Percentiles rank a stretch among this genome's conserved stretches.
Evolutionary conservation across 106 monocot genomes (phyloP).

Genomic region (Dendrobium chrysotoxum): DNA sequence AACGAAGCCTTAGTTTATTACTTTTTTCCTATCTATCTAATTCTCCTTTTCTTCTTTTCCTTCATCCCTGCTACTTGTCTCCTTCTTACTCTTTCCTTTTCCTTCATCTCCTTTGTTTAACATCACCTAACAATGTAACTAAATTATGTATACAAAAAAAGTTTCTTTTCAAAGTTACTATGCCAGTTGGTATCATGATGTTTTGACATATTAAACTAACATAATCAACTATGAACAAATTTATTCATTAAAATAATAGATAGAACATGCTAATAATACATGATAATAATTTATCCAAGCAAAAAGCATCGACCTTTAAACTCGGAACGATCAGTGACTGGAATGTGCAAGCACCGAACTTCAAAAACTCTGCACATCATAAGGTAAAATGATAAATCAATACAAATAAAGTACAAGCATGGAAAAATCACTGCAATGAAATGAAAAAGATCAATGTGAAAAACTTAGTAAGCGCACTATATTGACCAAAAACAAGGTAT

Average conservation of each 20-base stretch:
- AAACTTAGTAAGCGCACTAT: neutral
- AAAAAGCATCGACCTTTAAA: conserved; percentile 2
- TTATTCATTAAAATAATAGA: neutral
- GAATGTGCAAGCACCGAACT: conserved; percentile 13
- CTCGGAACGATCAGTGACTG: neutral
- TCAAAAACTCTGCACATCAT: conserved; percentile 12
- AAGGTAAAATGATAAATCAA: neutral
- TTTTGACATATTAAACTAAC: neutral
- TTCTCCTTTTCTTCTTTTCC: neutral
- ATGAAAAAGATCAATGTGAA: neutral
- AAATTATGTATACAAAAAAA: too few relatives aligned
- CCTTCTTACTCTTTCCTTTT: neutral
- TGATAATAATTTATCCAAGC: neutral
- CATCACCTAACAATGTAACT: too few relatives aligned
- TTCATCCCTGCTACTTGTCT: neutral
- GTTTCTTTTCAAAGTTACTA: neutral
- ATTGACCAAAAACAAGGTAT: neutral
- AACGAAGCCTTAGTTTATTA: neutral
- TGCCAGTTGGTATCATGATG: neutral
- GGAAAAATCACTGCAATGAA: neutral
- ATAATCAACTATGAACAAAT: neutral
- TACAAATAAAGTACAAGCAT: neutral
- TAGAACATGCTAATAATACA: neutral
- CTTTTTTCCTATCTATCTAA: too few relatives aligned
- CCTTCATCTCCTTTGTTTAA: neutral